Conservation (phyloP, 1,284 basidiomycete species). For the Phaffia rhodozyma region DNA sequence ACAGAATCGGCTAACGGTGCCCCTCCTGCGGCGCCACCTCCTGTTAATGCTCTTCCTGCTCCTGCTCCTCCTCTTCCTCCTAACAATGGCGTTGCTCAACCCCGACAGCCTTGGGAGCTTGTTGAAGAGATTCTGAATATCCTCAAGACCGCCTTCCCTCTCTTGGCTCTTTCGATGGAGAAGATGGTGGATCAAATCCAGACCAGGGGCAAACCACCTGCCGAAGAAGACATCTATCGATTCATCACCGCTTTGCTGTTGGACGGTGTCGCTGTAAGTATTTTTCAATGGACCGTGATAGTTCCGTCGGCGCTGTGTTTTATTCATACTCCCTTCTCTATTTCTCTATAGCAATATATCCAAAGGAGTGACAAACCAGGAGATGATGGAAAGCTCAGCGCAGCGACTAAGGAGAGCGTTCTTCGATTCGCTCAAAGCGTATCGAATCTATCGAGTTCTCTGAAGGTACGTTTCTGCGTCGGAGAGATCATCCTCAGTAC, state of each 20-base stretch:
- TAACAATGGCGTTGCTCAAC: constrained; percentile 19
- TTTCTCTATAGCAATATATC: constrained; percentile 50
- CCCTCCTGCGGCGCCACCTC: constrained; percentile 25
- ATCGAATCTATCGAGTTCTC: constrained; percentile 17
- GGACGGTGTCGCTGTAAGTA: constrained; percentile 42
- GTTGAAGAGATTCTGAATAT: constrained; percentile 91
- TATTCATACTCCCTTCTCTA: not conserved
- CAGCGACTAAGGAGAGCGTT: constrained; percentile 48
- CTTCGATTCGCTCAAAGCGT: constrained; percentile 53
- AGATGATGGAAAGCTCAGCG: constrained; percentile 63
- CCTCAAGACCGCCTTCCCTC: constrained; percentile 91
- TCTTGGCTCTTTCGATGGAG: constrained; percentile 89
- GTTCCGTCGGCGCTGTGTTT: not conserved
- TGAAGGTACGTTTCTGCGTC: not conserved
- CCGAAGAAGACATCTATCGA: constrained; percentile 92
- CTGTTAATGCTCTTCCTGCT: constrained; percentile 25
- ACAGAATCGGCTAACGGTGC: constrained; percentile 16
- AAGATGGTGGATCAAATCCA: constrained; percentile 95
- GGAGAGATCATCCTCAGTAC: not conserved
- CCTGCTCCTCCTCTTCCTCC: constrained; percentile 29
- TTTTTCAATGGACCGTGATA: not conserved
- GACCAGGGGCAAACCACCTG: constrained; percentile 76
- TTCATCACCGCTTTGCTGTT: constrained; percentile 71
- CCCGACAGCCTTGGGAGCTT: constrained; percentile 73
- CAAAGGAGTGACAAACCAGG: constrained; percentile 51